Percentiles rank a stretch among this genome's conserved stretches.
These are phyloP conservation scores for Orobanche coerulescens DNA, from an alignment of 257 asterid species.

Conservation along the genomic window DNA sequence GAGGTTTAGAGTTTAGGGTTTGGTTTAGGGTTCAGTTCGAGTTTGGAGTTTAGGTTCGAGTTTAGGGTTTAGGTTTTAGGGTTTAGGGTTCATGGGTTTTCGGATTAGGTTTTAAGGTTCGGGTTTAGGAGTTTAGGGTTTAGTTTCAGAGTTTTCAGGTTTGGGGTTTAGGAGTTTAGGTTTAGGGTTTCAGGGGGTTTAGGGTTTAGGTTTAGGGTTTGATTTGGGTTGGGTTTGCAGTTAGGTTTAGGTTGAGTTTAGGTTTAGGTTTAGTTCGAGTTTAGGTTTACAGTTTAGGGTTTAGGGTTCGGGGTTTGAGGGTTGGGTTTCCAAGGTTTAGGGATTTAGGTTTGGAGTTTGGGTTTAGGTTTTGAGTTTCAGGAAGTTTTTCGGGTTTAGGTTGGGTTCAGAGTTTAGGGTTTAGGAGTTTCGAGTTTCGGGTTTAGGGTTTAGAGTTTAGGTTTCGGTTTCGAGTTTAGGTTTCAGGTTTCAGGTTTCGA, in stretches of 20 bases:
- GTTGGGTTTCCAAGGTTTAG: background rate
- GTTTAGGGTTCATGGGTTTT: too few relatives aligned
- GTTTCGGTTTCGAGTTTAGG: background rate
- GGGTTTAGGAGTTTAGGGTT: background rate
- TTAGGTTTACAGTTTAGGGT: background rate
- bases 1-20: background rate
- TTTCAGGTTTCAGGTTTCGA: background rate
- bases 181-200: too few relatives aligned
- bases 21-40: too few relatives aligned
- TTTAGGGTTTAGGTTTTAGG: too few relatives aligned
- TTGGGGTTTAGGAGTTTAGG: too few relatives aligned
- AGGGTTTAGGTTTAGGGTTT: background rate
- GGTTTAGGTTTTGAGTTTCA: background rate
- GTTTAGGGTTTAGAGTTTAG: background rate
- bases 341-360: background rate
- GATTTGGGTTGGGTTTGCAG: too few relatives aligned
- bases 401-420: background rate
- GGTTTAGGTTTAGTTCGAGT: background rate
- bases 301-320: constrained; percentile 7
- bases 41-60: too few relatives aligned
- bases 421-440: too few relatives aligned
- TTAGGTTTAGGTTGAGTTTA: too few relatives aligned
- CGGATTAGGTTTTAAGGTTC: background rate
- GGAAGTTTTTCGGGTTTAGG: background rate
- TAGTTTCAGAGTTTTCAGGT: background rate